These are phyloP conservation scores for Lepidium sativum DNA, from an alignment of 345 rosid genomes.

Conservation along the genomic window DNA sequence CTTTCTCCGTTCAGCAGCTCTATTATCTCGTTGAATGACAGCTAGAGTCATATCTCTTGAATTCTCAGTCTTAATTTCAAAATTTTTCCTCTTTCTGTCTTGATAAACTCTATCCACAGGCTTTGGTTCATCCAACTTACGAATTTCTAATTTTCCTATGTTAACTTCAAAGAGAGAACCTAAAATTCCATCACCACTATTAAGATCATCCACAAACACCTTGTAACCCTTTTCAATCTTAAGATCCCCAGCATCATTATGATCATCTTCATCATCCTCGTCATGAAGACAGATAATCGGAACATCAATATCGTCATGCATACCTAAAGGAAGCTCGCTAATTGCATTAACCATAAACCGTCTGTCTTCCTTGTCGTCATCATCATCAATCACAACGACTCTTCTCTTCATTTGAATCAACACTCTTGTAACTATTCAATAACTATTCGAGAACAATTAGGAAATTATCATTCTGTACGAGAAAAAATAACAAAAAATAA, in stretches of 20 bases:
- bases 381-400: background rate
- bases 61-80: background rate
- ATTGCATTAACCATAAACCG: constrained; percentile 4
- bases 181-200: background rate
- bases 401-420: background rate
- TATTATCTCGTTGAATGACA: constrained; percentile 14
- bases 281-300: constrained; percentile 13
- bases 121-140: background rate
- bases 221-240: constrained; percentile 6
- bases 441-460: background rate
- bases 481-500: background rate
- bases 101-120: background rate
- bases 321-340: background rate
- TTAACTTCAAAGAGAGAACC: background rate
- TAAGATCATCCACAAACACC: constrained; percentile 5
- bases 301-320: background rate
- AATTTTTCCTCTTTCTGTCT: background rate
- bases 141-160: background rate
- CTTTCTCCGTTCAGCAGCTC: constrained; percentile 13
- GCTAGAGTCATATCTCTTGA: background rate
- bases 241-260: background rate
- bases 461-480: background rate
- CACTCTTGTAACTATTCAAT: background rate
- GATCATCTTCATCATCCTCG: too few species aligned
- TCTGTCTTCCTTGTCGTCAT: background rate